Evolutionary conservation across 495 filamentous ascomycete species (phyloP).

Genomic region (Neurospora africana): DNA sequence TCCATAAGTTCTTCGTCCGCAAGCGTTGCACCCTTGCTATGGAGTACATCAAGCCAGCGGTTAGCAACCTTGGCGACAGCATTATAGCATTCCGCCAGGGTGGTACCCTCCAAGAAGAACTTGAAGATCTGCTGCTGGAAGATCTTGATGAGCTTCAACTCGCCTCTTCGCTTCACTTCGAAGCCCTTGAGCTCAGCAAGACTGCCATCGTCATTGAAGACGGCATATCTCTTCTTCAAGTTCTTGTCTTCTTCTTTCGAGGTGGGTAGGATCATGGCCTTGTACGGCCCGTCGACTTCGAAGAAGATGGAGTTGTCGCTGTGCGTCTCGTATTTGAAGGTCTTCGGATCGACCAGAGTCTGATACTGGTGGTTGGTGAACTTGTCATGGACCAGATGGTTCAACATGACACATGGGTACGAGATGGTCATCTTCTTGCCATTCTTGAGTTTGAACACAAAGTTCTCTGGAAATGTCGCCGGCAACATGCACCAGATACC

Average conservation of each 20-base stretch:
- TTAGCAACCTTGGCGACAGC: slow-evolving; percentile 94
- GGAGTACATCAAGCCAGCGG: slow-evolving; percentile 87
- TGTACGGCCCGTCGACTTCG: slow-evolving; percentile 96
- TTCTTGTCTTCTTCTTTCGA: slow-evolving; percentile 99
- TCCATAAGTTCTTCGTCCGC: slow-evolving; percentile 97
- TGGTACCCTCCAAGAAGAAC: slow-evolving; percentile 89
- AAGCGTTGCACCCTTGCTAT: slow-evolving; percentile 73
- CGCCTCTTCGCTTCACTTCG: slow-evolving; percentile 94
- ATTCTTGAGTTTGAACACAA: slow-evolving; percentile 84
- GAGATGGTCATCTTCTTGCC: slow-evolving; percentile 93
- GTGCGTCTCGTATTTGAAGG: slow-evolving; percentile 84
- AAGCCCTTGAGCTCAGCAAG: slow-evolving; percentile 98
- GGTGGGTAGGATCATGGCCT: slow-evolving; percentile 92
- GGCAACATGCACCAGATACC: slow-evolving; percentile 99
- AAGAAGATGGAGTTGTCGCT: slow-evolving; percentile 99
- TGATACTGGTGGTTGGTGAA: slow-evolving; percentile 99
- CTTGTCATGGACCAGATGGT: slow-evolving; percentile 87
- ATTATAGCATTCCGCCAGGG: slow-evolving; percentile 77
- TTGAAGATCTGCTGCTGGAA: slow-evolving; percentile 99
- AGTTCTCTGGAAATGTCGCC: slow-evolving; percentile 93
- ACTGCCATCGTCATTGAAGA: slow-evolving; percentile 96
- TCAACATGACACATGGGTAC: slow-evolving; percentile 98
- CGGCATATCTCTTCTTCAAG: slow-evolving; percentile 97
- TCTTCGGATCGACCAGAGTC: slow-evolving; percentile 64
- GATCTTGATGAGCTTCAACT: slow-evolving; percentile 98